Evolutionary conservation across 441 rosid genomes (phyloP), one percentile per base, ranked within the genome.

Genomic region (Populus hybrid): DNA sequence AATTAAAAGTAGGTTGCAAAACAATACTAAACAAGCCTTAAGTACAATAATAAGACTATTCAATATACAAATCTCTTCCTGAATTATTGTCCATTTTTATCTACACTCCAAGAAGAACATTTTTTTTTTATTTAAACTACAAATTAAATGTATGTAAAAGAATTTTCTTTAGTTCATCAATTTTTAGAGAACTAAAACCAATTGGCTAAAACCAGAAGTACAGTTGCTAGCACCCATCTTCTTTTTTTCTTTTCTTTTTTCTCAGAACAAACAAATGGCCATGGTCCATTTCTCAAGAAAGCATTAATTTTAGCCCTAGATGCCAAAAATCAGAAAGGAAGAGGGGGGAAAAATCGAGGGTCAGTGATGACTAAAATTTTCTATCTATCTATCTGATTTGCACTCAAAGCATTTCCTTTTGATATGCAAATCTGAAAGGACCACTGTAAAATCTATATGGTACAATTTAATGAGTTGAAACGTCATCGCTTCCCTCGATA

Each of bases 371-470:
- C 65, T n/a, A 59, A n/a, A 59, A 59, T 59, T 18, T 59, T 9
- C 64, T 18, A 50, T 16, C 42, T 11, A 0, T 11, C 61, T 0
- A 59, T 59, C 65, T 59, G 65, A 59, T 59, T 8, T 5, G 32
- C 32, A 3, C 32, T 30, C 4, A 59, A 8, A 59, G 65, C 26
- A 59, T 21, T 50, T 9, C 4, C 65, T 9, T 7, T n/a, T 59
- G 10, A n/a, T 61, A 8, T 9, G 71, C 79, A 73, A 61, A 68
- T 76, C 82, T 80, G 11, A 59, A 57, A 32, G 61, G 66, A 61
- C 67, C 26, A 61, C 67, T 35, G 64, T 21, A 20, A 20, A 76
- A 76, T 71, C 84, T 72, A 54, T 28, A 20, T 26, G 34, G 84
- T 82, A 81, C 78, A 76, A 36, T 30, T 30, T 30, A 36, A 36